phyloP scores from a whole-genome alignment of 805 yeast genomes.

The Kodamaea leandrae region DNA sequence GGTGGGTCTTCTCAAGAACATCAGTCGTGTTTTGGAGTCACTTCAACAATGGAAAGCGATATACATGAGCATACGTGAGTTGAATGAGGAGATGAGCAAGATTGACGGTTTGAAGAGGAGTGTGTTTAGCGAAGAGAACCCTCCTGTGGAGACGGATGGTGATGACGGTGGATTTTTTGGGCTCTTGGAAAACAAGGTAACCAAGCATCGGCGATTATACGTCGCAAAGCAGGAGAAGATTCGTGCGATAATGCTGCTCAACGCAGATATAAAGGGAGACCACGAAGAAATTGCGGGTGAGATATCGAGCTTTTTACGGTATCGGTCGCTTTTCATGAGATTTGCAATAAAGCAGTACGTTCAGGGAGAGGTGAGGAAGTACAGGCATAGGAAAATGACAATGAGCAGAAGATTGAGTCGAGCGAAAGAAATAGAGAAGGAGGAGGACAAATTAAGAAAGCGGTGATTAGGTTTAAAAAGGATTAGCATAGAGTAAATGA shows the following conservation, averaged over 20 bases:
- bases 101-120: neutral
- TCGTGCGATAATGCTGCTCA: slow-evolving; percentile 41
- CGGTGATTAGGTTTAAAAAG: too few species aligned
- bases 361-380: slow-evolving; percentile 7
- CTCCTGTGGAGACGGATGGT: slow-evolving; percentile 3
- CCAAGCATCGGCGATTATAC: slow-evolving; percentile 45
- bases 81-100: slow-evolving; percentile 29
- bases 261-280: slow-evolving; percentile 45
- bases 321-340: slow-evolving; percentile 42
- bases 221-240: slow-evolving; percentile 40
- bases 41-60: slow-evolving; percentile 31
- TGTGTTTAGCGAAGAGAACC: slow-evolving; percentile 1
- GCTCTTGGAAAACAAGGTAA: slow-evolving; percentile 52
- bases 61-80: slow-evolving; percentile 23
- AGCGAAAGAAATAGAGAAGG: neutral
- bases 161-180: slow-evolving; percentile 28
- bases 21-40: slow-evolving; percentile 22
- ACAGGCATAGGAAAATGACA: slow-evolving; percentile 25
- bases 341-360: slow-evolving; percentile 35
- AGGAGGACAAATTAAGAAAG: too few species aligned
- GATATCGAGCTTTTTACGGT: slow-evolving; percentile 55
- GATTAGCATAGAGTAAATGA: too few species aligned
- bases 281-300: slow-evolving; percentile 67
- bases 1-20: slow-evolving; percentile 22
- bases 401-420: slow-evolving; percentile 20